phyloP scores from a whole-genome alignment of 2,329 filamentous ascomycete species.

The Dactylellina sp. region DNA sequence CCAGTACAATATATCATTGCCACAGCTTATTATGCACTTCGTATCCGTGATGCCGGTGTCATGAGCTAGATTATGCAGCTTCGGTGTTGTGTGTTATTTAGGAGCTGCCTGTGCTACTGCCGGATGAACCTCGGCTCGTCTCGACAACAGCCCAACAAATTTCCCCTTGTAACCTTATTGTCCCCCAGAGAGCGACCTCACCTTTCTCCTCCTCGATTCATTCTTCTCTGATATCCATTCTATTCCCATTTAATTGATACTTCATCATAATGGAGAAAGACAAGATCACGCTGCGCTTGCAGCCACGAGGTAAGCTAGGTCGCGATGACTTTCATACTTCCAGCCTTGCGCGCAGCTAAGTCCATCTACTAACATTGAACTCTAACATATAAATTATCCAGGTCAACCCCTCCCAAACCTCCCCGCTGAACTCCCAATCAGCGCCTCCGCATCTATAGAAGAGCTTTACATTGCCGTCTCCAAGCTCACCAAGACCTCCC shows the following conservation, averaged over 20 bases:
- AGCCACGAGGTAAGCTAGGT: constrained; percentile 39
- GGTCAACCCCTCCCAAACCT: constrained; percentile 51
- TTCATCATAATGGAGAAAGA: constrained; percentile 32
- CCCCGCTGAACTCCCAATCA: constrained; percentile 42
- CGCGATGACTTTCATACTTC: background rate
- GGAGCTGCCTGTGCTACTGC: background rate
- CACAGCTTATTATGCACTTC: no score
- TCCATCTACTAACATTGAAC: background rate
- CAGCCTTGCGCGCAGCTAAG: background rate
- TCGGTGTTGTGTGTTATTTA: constrained; percentile 1
- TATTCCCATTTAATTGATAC: constrained; percentile 5
- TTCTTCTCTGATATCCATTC: background rate
- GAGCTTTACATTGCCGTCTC: constrained; percentile 71
- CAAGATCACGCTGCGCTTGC: constrained; percentile 43
- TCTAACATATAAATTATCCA: background rate
- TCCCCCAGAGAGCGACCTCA: background rate
- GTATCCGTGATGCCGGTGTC: no score
- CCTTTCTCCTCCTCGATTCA: no score
- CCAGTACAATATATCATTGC: no score
- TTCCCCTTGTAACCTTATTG: background rate
- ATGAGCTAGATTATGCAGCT: no score
- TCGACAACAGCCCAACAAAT: constrained; percentile 15
- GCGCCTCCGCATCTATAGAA: constrained; percentile 61
- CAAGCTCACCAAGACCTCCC: constrained; percentile 68
- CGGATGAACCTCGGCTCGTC: constrained; percentile 16